These are phyloP conservation scores for Tricholoma bakamatsutake DNA, from an alignment of 768 basidiomycete species.

Conservation along the genomic window DNA sequence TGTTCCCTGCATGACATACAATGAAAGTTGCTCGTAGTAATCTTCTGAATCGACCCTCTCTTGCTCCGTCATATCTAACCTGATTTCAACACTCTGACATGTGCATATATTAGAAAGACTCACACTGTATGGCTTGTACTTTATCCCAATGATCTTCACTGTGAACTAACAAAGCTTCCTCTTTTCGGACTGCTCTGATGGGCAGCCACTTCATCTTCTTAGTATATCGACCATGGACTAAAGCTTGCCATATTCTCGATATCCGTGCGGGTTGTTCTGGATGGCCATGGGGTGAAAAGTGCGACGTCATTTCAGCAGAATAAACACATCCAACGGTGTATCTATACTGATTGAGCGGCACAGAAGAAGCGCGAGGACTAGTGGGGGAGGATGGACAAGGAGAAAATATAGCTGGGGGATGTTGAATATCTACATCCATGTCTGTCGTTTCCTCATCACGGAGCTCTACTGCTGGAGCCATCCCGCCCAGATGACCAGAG, in stretches of 20 bases:
- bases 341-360: constrained; percentile 32
- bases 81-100: constrained; percentile 3
- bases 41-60: constrained; percentile 68
- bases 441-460: background rate
- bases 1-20: constrained; percentile 86
- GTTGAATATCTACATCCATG: constrained; percentile 2
- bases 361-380: constrained; percentile 36
- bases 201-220: constrained; percentile 73
- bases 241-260: constrained; percentile 59
- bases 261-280: constrained; percentile 86
- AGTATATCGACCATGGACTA: constrained; percentile 55
- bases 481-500: background rate
- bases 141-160: constrained; percentile 90
- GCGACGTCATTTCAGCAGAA: constrained; percentile 80
- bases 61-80: constrained; percentile 65
- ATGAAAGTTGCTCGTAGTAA: constrained; percentile 87
- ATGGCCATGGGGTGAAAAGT: constrained; percentile 55
- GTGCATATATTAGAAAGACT: constrained; percentile 24
- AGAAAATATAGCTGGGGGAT: background rate
- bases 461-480: constrained; percentile 3
- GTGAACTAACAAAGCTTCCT: constrained; percentile 87
- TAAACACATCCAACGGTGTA: constrained; percentile 81
- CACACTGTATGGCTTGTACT: constrained; percentile 77
- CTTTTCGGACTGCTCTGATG: constrained; percentile 64
- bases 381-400: background rate